These are phyloP conservation scores for Dendrobium chrysotoxum DNA, from an alignment of 106 monocot genomes.

Conservation along the genomic window DNA sequence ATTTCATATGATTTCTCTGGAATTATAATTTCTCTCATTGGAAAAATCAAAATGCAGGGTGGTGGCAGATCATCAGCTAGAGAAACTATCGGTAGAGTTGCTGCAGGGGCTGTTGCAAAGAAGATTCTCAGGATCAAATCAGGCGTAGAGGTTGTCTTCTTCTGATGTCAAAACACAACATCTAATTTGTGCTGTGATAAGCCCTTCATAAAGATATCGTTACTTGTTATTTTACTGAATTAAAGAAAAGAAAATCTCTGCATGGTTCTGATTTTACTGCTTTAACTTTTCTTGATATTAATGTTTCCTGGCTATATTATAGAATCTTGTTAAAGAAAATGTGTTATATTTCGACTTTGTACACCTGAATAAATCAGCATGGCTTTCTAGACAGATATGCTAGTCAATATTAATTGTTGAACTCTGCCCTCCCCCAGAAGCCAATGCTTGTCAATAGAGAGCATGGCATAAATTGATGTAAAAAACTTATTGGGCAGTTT, in stretches of 20 bases:
- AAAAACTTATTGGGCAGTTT: too few species aligned
- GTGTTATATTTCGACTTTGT: neutral
- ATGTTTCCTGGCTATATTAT: neutral
- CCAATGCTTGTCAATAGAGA: too few species aligned
- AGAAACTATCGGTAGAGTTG: constrained; percentile 98
- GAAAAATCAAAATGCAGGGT: constrained; percentile 42
- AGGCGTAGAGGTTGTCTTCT: constrained; percentile 59
- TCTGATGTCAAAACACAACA: neutral
- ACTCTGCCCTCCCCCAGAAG: neutral
- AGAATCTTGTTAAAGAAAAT: neutral
- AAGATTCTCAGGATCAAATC: constrained; percentile 78
- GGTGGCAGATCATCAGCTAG: constrained; percentile 98
- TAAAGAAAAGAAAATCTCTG: neutral
- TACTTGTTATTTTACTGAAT: neutral
- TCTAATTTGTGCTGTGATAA: neutral
- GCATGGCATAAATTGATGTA: too few species aligned
- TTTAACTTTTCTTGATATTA: too few species aligned
- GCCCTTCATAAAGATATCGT: neutral
- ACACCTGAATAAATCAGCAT: neutral
- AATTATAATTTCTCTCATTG: neutral
- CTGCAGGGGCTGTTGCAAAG: constrained; percentile 96
- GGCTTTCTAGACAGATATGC: neutral
- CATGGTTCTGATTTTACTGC: neutral
- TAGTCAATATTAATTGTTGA: neutral
- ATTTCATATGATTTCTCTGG: neutral